phyloP scores from a whole-genome alignment of 108 stramenopile genomes.

The Stephanodiscus minutulus region DNA sequence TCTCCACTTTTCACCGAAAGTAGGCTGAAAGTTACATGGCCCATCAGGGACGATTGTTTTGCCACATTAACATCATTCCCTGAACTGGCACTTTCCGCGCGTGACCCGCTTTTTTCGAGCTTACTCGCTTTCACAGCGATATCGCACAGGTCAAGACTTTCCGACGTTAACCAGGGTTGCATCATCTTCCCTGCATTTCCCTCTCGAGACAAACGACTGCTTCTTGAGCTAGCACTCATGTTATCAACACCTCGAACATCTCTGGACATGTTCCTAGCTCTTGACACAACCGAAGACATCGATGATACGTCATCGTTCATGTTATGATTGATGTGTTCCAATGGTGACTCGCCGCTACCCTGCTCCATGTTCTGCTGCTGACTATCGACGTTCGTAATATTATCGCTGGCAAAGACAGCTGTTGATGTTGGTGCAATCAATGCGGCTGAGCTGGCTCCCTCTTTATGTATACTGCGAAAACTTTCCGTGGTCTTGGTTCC shows the following conservation, averaged over 20 bases:
- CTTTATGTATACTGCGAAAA: background rate
- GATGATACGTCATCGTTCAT: constrained; percentile 37
- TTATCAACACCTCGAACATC: background rate
- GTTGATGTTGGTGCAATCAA: background rate
- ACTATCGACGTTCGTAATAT: background rate
- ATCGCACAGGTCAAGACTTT: background rate
- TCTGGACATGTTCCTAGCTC: constrained; percentile 20
- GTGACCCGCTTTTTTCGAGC: background rate
- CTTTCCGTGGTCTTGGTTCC: constrained; percentile 15
- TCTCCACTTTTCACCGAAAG: constrained; percentile 22
- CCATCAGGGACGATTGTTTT: background rate
- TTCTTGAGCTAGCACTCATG: constrained; percentile 12
- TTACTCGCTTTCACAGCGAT: background rate
- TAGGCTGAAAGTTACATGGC: background rate
- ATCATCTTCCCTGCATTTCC: background rate
- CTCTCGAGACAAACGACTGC: constrained; percentile 12
- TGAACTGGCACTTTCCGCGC: background rate
- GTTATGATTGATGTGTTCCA: constrained; percentile 16
- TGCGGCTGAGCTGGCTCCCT: background rate
- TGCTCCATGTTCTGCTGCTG: background rate
- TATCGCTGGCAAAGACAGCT: background rate
- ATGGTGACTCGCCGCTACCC: constrained; percentile 15
- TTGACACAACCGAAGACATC: constrained; percentile 44
- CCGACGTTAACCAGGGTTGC: background rate
- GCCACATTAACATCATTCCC: background rate